Percentiles rank a stretch among this genome's conserved stretches.
phyloP scores from a whole-genome alignment of 352 stramenopile genomes.

The Globisporangium middletonii region DNA sequence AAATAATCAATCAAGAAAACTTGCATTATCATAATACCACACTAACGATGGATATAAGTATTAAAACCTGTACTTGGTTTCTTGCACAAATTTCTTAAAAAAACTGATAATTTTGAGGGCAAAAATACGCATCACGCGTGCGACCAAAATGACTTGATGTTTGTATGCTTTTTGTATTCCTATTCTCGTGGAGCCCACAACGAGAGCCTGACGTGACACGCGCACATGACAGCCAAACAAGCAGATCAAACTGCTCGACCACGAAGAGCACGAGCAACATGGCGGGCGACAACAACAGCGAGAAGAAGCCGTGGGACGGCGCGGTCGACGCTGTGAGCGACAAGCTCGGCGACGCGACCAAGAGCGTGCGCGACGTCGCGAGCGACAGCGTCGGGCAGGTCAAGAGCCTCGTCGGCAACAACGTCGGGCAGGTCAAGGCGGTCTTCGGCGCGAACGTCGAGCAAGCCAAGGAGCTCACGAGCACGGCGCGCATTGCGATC shows the following conservation, averaged over 20 bases:
- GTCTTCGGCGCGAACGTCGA: constrained; percentile 31
- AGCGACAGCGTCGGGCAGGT: constrained; percentile 31
- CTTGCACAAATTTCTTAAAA: too few relatives aligned
- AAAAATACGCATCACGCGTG: too few relatives aligned
- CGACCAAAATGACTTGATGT: too few relatives aligned
- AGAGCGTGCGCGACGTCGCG: constrained; percentile 36
- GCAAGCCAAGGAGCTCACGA: constrained; percentile 61
- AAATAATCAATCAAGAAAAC: too few relatives aligned
- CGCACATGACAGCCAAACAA: not conserved
- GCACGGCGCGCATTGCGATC: constrained; percentile 43
- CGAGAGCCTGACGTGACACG: too few relatives aligned
- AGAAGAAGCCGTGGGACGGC: constrained; percentile 63
- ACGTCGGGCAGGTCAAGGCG: constrained; percentile 41
- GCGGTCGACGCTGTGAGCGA: constrained; percentile 35
- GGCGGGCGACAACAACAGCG: constrained; percentile 17
- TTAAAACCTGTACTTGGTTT: too few relatives aligned
- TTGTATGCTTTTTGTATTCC: too few relatives aligned
- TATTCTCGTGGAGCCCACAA: too few relatives aligned
- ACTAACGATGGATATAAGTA: too few relatives aligned
- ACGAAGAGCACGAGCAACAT: constrained; percentile 1
- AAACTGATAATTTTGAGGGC: too few relatives aligned
- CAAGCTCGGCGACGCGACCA: constrained; percentile 41
- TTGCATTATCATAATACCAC: too few relatives aligned
- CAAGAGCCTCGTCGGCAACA: constrained; percentile 29
- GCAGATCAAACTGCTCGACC: not conserved